A percentile compares a stretch with the other conserved stretches of the same genome.
phyloP scores from a whole-genome alignment of 2,329 filamentous ascomycete species.

The Daldinia sp. region DNA sequence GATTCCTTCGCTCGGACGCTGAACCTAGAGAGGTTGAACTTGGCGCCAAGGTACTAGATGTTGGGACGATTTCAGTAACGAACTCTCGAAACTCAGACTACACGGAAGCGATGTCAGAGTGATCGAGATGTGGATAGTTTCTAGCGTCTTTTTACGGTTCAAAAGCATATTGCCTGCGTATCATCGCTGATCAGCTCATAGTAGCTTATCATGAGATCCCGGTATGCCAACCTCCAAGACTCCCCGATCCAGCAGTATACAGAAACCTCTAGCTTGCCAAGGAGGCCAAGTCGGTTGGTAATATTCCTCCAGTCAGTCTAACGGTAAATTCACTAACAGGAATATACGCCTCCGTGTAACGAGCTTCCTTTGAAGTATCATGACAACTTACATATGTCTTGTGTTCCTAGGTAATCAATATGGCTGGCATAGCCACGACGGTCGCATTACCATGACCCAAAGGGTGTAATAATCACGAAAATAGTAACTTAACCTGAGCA shows the following conservation, averaged over 20 bases:
- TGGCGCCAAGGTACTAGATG: not conserved
- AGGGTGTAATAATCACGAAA: not conserved
- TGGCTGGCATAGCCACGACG: not conserved
- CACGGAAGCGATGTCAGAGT: not conserved
- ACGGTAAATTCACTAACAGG: not conserved
- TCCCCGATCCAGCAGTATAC: not conserved
- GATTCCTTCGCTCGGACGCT: not conserved
- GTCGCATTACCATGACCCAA: not conserved
- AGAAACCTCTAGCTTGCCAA: constrained; percentile 19
- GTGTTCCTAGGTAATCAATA: not conserved
- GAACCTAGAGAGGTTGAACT: not conserved
- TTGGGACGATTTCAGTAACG: not conserved
- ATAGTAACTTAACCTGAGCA: not conserved
- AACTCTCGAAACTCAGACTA: not conserved
- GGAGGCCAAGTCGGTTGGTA: constrained; percentile 24
- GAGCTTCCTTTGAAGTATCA: constrained; percentile 1
- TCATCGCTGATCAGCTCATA: not conserved
- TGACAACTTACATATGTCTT: not conserved
- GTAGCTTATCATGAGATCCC: not conserved
- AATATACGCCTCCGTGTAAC: not conserved
- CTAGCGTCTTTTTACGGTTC: not conserved
- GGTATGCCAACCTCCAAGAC: not conserved
- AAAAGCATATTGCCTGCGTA: not conserved
- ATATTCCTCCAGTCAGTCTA: constrained; percentile 3
- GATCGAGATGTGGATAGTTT: not conserved